These are phyloP conservation scores for Sugiyamaella novakii DNA, from an alignment of 1,139 yeast genomes.

Conservation along the genomic window DNA sequence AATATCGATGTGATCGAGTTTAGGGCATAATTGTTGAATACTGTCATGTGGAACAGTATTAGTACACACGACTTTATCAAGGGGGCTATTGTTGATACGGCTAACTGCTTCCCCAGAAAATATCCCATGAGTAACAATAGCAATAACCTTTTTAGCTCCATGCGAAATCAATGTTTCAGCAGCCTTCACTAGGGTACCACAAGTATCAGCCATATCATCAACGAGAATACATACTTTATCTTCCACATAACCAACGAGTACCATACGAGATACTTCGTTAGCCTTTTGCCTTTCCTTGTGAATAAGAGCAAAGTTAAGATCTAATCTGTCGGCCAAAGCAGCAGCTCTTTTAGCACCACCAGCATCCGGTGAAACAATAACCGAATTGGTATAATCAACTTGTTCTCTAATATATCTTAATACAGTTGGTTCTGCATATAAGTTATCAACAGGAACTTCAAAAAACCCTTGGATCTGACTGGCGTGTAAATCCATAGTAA, in stretches of 20 bases:
- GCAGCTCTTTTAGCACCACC: constrained; percentile 99
- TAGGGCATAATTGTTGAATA: constrained; percentile 66
- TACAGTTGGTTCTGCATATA: constrained; percentile 93
- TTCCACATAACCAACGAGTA: constrained; percentile 90
- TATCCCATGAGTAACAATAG: constrained; percentile 94
- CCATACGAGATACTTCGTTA: constrained; percentile 92
- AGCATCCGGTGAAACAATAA: constrained; percentile 94
- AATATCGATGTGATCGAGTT: constrained; percentile 80
- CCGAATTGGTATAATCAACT: constrained; percentile 60
- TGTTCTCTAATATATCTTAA: constrained; percentile 80
- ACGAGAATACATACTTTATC: constrained; percentile 85
- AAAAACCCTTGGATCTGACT: constrained; percentile 99
- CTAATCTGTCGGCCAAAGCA: constrained; percentile 86
- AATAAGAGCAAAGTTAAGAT: constrained; percentile 88
- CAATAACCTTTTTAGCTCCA: constrained; percentile 82
- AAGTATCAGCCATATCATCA: constrained; percentile 98
- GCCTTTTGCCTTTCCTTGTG: constrained; percentile 96
- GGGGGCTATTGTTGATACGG: constrained; percentile 73
- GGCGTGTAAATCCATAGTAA: constrained; percentile 98
- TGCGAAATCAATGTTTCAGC: constrained; percentile 83
- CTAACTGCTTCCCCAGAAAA: constrained; percentile 83
- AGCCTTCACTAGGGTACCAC: constrained; percentile 95
- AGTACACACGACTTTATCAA: constrained; percentile 84
- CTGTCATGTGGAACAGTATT: constrained; percentile 91
- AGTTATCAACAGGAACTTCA: constrained; percentile 91